These are phyloP conservation scores for Paxillus ammoniavirescens DNA, from an alignment of 768 basidiomycete genomes.

Conservation along the genomic window DNA sequence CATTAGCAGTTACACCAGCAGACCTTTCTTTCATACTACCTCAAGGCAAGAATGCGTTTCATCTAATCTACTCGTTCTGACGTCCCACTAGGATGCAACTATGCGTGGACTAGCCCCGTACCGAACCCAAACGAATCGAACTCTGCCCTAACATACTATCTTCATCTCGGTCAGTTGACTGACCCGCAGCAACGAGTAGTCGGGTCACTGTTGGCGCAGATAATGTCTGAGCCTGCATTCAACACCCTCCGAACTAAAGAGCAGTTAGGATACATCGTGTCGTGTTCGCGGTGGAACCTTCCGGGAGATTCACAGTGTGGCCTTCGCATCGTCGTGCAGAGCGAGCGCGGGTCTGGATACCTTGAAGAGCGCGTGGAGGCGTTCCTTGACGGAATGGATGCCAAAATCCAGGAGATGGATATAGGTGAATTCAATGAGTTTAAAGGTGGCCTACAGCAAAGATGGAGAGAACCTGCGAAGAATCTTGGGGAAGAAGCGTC, in stretches of 20 bases:
- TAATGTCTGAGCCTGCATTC: constrained; percentile 90
- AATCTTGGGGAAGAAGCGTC: constrained; percentile 79
- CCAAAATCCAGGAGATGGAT: constrained; percentile 63
- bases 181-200: constrained; percentile 66
- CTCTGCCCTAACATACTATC: constrained; percentile 81
- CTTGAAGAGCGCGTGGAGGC: constrained; percentile 87
- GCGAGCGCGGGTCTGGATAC: constrained; percentile 75
- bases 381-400: constrained; percentile 77
- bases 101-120: constrained; percentile 61
- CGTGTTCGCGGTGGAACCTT: constrained; percentile 53
- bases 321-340: constrained; percentile 83
- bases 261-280: constrained; percentile 93
- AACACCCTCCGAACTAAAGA: constrained; percentile 89
- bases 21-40: constrained; percentile 64
- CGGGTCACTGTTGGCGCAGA: constrained; percentile 72
- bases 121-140: constrained; percentile 87
- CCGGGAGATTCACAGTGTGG: constrained; percentile 71
- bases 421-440: constrained; percentile 77
- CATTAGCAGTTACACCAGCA: constrained; percentile 40
- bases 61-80: constrained; percentile 8
- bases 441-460: constrained; percentile 70
- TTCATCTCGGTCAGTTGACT: constrained; percentile 69
- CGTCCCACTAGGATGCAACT: constrained; percentile 57
- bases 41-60: constrained; percentile 44
- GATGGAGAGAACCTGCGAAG: constrained; percentile 85